These are phyloP conservation scores for Coffea canephora DNA, from an alignment of 257 asterid species.

Conservation along the genomic window DNA sequence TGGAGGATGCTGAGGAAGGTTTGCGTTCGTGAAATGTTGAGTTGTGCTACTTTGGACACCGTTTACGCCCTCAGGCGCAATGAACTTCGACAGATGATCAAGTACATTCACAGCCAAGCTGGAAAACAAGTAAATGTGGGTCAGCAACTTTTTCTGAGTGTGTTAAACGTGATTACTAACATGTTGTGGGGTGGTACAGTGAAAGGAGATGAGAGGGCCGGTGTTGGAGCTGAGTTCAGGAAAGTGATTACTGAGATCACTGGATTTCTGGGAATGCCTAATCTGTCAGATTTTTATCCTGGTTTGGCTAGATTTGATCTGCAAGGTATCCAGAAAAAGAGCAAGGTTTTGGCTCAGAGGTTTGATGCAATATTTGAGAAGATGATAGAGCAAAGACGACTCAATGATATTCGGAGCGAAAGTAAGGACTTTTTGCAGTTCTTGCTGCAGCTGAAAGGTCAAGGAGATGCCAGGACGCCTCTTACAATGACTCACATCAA, in stretches of 20 bases:
- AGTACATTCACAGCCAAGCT: constrained; percentile 22
- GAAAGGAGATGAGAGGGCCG: constrained; percentile 49
- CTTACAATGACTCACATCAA: constrained; percentile 60
- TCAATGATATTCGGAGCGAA: constrained; percentile 3
- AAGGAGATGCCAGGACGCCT: constrained; percentile 43
- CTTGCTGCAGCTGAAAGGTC: constrained; percentile 45
- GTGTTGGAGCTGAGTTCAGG: constrained; percentile 56
- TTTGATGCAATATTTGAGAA: constrained; percentile 56
- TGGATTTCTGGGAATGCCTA: constrained; percentile 44
- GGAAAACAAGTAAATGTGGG: constrained; percentile 50
- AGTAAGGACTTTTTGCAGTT: constrained; percentile 59
- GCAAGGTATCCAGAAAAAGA: constrained; percentile 56
- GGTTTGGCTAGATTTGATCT: constrained; percentile 52
- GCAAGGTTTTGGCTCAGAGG: constrained; percentile 34
- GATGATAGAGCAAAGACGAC: constrained; percentile 39
- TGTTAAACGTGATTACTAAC: constrained; percentile 62
- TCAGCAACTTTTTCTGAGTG: constrained; percentile 52
- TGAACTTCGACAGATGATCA: constrained; percentile 42
- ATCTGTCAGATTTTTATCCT: constrained; percentile 68
- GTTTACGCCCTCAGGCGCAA: constrained; percentile 44
- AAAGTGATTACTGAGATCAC: constrained; percentile 46
- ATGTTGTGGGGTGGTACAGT: constrained; percentile 81
- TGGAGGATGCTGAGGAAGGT: constrained; percentile 73
- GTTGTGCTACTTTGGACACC: constrained; percentile 36
- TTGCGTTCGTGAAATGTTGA: constrained; percentile 45